Percentiles rank a stretch among this genome's conserved stretches.
These are phyloP conservation scores for Gillenia trifoliata DNA, from an alignment of 306 rosid genomes.

Conservation along the genomic window DNA sequence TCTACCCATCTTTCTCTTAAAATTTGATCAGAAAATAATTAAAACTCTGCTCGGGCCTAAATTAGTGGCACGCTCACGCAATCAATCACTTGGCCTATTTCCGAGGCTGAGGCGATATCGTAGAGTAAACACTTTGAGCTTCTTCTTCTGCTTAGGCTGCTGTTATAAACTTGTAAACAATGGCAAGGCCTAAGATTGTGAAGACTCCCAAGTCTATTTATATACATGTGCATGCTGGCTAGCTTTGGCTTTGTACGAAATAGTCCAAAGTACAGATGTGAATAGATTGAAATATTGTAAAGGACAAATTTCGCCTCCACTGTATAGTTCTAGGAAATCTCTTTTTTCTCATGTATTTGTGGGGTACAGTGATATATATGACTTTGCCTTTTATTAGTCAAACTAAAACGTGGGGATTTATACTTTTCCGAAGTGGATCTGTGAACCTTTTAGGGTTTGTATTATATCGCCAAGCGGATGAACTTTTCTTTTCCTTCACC, in stretches of 20 bases:
- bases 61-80: neutral
- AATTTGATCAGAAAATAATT: neutral
- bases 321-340: neutral
- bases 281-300: neutral
- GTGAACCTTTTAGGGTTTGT: neutral
- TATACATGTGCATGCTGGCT: neutral
- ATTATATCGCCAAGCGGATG: neutral
- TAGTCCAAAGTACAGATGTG: neutral
- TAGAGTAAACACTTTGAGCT: neutral
- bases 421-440: neutral
- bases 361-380: too few relatives aligned
- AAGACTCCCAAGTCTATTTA: neutral
- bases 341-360: neutral
- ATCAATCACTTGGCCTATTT: neutral
- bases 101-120: neutral
- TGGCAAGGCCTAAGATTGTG: neutral
- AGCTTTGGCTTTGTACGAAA: neutral
- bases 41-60: neutral
- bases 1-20: slow-evolving; percentile 53
- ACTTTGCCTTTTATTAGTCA: neutral
- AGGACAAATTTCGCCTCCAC: neutral
- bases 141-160: neutral
- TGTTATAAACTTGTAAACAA: neutral
- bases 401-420: slow-evolving; percentile 10
- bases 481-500: neutral